Conservation (phyloP, 352 stramenopile species). For the Pythium rishiriense region DNA sequence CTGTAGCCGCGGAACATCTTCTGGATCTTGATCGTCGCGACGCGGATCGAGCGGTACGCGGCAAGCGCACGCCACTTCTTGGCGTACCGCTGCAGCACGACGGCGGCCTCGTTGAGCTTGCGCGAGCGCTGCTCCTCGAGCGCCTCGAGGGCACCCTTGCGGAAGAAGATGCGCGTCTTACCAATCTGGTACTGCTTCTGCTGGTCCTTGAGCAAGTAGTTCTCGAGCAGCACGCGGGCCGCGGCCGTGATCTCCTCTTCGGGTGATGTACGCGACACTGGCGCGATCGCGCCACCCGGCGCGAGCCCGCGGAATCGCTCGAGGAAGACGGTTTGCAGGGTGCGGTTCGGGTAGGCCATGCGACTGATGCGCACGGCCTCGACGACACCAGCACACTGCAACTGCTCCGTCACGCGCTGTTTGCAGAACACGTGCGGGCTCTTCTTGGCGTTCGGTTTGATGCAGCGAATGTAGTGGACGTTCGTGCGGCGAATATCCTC, state of each 20-base stretch:
- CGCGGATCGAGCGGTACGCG: conserved; percentile 57
- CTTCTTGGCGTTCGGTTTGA: conserved; percentile 98
- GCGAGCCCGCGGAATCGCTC: conserved; percentile 82
- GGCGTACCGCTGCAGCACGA: conserved; percentile 79
- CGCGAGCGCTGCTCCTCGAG: conserved; percentile 87
- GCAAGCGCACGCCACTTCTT: conserved; percentile 81
- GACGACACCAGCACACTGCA: conserved; percentile 97
- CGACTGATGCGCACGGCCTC: conserved; percentile 98
- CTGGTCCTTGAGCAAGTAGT: conserved; percentile 62
- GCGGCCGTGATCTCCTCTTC: conserved; percentile 48
- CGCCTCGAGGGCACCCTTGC: conserved; percentile 88
- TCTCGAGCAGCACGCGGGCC: conserved; percentile 53
- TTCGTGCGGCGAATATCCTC: conserved; percentile 95
- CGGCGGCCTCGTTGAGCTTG: conserved; percentile 76
- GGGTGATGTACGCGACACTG: conserved; percentile 34
- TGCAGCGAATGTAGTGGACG: conserved; percentile 98
- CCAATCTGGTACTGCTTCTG: conserved; percentile 77
- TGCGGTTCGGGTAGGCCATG: conserved; percentile 97
- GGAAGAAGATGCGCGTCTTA: conserved; percentile 95
- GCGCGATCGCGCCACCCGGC: conserved; percentile 28
- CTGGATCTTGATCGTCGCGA: conserved; percentile 59
- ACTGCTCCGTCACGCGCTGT: conserved; percentile 93
- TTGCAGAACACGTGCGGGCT: conserved; percentile 89
- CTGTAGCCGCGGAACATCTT: conserved; percentile 53
- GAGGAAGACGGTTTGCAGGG: conserved; percentile 89